These are phyloP conservation scores for Colletotrichum brevisporum DNA, from an alignment of 2,329 filamentous ascomycete species.

Conservation along the genomic window DNA sequence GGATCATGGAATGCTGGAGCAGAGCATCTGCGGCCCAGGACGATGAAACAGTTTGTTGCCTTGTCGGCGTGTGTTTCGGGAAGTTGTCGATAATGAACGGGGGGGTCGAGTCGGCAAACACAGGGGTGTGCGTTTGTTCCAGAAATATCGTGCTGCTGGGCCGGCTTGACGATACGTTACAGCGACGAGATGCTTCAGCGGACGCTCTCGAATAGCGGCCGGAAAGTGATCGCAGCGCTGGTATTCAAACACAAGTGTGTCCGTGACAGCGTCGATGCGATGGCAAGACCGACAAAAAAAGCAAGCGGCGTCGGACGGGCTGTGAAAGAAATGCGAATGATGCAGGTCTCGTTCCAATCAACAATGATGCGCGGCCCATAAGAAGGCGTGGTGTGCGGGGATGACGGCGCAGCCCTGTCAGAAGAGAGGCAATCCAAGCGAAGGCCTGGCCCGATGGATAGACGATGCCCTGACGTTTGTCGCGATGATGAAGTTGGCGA, in stretches of 20 bases:
- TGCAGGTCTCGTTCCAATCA: conserved; percentile 24
- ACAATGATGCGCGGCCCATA: background rate
- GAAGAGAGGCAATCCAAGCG: background rate
- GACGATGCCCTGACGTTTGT: background rate
- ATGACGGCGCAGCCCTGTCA: background rate
- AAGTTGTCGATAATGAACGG: background rate
- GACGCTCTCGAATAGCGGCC: background rate
- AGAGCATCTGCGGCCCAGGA: background rate
- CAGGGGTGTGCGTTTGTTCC: conserved; percentile 2
- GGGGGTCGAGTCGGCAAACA: conserved; percentile 1
- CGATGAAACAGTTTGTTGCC: conserved; percentile 29
- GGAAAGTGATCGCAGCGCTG: background rate
- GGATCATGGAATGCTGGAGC: conserved; percentile 6
- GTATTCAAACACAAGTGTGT: background rate
- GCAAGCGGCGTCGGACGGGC: conserved; percentile 17
- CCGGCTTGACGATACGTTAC: background rate
- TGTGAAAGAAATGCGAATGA: conserved; percentile 34
- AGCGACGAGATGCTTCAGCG: background rate
- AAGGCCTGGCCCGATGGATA: background rate
- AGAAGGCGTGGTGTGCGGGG: background rate
- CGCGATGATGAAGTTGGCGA: background rate
- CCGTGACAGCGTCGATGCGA: background rate
- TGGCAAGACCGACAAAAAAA: background rate
- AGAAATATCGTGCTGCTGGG: background rate
- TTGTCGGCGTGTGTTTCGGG: background rate